These are phyloP conservation scores for Jasminum sambac DNA, from an alignment of 257 asterid species.

Conservation along the genomic window DNA sequence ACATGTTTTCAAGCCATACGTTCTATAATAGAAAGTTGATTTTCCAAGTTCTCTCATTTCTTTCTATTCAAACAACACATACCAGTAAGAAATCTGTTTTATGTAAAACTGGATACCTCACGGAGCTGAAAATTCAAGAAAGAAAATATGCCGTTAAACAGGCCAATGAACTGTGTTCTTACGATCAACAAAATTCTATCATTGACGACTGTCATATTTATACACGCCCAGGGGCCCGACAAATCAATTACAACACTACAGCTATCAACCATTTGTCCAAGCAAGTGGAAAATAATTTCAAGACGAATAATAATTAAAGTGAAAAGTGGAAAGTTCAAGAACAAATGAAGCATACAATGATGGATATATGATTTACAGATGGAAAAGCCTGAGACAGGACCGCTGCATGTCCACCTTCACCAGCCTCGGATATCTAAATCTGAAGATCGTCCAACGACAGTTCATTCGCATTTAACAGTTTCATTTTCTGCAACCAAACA, in stretches of 20 bases:
- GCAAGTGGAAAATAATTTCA: background rate
- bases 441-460: constrained; percentile 5
- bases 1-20: no score
- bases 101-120: background rate
- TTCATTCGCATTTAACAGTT: background rate
- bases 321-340: background rate
- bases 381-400: background rate
- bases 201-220: background rate
- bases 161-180: background rate
- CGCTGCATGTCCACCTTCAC: background rate
- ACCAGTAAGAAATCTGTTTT: no score
- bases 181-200: background rate
- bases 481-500: background rate
- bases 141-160: background rate
- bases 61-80: no score
- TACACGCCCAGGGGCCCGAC: constrained; percentile 20
- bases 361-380: constrained; percentile 1
- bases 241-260: constrained; percentile 12
- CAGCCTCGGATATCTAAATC: background rate
- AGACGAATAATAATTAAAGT: background rate
- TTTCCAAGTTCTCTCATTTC: no score
- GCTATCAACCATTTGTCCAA: background rate
- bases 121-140: background rate
- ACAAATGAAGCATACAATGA: background rate
- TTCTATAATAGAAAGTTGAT: no score